phyloP scores from a whole-genome alignment of 1,284 basidiomycete genomes.

The Rhodotorula sp. region DNA sequence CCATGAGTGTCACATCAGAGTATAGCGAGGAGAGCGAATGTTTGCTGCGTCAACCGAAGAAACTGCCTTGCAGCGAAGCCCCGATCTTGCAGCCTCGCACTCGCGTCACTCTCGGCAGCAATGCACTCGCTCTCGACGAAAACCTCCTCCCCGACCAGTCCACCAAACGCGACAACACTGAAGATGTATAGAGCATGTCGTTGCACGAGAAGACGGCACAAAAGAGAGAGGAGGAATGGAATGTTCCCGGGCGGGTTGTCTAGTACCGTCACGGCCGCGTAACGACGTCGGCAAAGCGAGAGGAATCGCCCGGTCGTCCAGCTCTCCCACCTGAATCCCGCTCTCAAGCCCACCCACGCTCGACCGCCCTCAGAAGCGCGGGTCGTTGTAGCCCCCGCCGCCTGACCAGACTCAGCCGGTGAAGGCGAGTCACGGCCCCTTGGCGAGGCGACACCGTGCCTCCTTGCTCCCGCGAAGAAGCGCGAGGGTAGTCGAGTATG shows the following conservation, averaged over 20 bases:
- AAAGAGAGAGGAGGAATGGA: not conserved
- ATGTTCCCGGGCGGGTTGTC: slow-evolving; percentile 3
- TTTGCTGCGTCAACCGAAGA: too few species aligned
- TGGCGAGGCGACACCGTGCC: not conserved
- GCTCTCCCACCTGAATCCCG: slow-evolving; percentile 14
- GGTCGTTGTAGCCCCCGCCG: not conserved
- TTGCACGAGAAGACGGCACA: not conserved
- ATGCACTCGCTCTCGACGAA: too few species aligned
- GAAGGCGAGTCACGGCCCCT: slow-evolving; percentile 9
- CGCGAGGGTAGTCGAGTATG: not conserved
- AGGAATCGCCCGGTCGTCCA: slow-evolving; percentile 7
- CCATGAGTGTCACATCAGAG: too few species aligned
- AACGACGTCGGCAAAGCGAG: slow-evolving; percentile 4
- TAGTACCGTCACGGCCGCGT: slow-evolving; percentile 4
- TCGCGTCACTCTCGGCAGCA: too few species aligned
- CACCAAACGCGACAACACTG: too few species aligned
- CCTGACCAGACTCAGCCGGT: slow-evolving; percentile 5
- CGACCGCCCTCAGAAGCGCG: not conserved
- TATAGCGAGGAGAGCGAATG: too few species aligned
- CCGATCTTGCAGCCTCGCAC: too few species aligned
- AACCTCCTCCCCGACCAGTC: too few species aligned
- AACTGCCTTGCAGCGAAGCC: too few species aligned
- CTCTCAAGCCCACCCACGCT: slow-evolving; percentile 6
- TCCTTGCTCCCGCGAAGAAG: not conserved
- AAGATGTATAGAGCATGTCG: too few species aligned